Base-by-base conservation (phyloP, 208 protist genomes). In the Crithidia acanthocephali region DNA sequence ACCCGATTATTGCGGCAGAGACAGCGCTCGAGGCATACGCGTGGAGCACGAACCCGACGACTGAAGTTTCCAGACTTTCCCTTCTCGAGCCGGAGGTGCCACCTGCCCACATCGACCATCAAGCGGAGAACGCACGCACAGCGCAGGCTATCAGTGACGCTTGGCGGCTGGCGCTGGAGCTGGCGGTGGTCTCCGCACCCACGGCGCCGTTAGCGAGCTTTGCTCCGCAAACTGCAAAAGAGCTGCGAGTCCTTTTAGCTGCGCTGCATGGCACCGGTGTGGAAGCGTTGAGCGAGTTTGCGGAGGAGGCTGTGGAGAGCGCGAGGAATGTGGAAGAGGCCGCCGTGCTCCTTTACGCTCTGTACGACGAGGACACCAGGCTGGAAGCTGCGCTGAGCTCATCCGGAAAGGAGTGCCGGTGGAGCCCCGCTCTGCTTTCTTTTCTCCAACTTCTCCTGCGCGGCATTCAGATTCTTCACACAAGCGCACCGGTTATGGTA, bases 361-460 rank as follows among this genome's bases (percentile, higher is more conserved):
- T 63, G 5, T 63, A 63, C 40, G 57, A 63, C 57, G 57, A 33
- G 8, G 57, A 50, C 40, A 23, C 22, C 5, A 32, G 11, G n/a
- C 8, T 50, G 18, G 57, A 63, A n/a, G n/a, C 40, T 16, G 37
- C 40, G 22, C 57, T 63, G n/a, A 28, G 57, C 40, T 50, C 40
- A 22, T 10, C 50, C 5, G 57, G 40, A 2, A 63, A 2, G 23
- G 23, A 50, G n/a, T 30, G 40, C 22, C 40, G 20, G 15, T 7
- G 4, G n/a, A 22, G 2, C 8, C 40, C 25, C 0, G 40, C 18
- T 2, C 1, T 63, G 40, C 2, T 32, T 22, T 5, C 6, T 2
- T 63, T 63, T 18, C 7, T 50, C 4, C 57, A n/a, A 6, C 40
- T 63, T 18, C 57, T 63, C 13, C 40, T 50, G 2, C 40, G 57